Evolutionary conservation across 768 basidiomycete genomes (phyloP).

Genomic region (Boletus bicolor): DNA sequence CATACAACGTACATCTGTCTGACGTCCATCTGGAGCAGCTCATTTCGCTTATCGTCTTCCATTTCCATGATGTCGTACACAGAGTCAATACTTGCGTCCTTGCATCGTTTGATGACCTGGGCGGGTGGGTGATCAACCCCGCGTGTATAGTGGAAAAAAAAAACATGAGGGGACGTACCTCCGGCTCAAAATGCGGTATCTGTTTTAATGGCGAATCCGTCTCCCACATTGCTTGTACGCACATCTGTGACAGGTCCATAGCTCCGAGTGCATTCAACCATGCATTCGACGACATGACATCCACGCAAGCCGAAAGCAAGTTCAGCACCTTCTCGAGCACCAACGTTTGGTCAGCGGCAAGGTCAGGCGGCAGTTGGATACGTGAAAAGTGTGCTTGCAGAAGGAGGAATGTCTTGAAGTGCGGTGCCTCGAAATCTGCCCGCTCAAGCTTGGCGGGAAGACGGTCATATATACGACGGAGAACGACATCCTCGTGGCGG

Average conservation of each 20-base stretch:
- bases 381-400: constrained; percentile 97
- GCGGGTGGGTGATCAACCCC: constrained; percentile 3
- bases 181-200: constrained; percentile 92
- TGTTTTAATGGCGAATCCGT: constrained; percentile 93
- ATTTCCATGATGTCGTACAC: constrained; percentile 99
- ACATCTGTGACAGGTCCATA: constrained; percentile 99
- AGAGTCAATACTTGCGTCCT: constrained; percentile 74
- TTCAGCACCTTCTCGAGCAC: constrained; percentile 91
- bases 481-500: constrained; percentile 82
- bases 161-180: constrained; percentile 43
- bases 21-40: constrained; percentile 79
- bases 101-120: constrained; percentile 82
- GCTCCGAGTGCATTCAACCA: constrained; percentile 93
- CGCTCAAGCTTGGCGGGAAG: constrained; percentile 90
- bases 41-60: constrained; percentile 86
- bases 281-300: constrained; percentile 97
- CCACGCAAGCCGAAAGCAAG: constrained; percentile 89
- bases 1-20: constrained; percentile 70
- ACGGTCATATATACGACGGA: constrained; percentile 91
- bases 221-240: constrained; percentile 98
- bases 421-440: constrained; percentile 87
- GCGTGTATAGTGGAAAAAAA: not conserved
- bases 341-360: constrained; percentile 85
- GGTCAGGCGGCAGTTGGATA: constrained; percentile 86
- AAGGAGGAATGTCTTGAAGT: constrained; percentile 97